Conservation (phyloP, 1,284 basidiomycete genomes). For the Hymenochaete sp. region DNA sequence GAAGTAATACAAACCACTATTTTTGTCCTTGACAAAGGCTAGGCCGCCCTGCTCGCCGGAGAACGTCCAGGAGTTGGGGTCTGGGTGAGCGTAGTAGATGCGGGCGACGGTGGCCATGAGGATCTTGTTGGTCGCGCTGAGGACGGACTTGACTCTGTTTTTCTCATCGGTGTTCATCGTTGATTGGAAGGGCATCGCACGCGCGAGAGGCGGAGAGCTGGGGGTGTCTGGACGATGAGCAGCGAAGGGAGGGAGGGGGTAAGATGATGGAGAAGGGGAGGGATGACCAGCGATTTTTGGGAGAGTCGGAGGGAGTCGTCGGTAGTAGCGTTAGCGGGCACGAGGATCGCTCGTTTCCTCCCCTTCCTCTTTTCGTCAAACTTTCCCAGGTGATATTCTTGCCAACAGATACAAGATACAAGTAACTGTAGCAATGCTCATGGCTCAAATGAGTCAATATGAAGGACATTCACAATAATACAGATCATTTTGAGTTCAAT, state of each 20-base stretch:
- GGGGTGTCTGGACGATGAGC: not conserved
- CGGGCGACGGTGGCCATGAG: slow-evolving; percentile 70
- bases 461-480: too few relatives aligned
- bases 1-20: slow-evolving; percentile 53
- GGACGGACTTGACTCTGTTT: slow-evolving; percentile 59
- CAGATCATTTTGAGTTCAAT: too few relatives aligned
- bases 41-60: slow-evolving; percentile 80
- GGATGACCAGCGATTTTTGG: too few relatives aligned
- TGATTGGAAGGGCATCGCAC: slow-evolving; percentile 59
- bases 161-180: slow-evolving; percentile 70
- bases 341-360: too few relatives aligned
- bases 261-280: too few relatives aligned
- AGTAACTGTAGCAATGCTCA: too few relatives aligned
- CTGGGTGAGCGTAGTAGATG: slow-evolving; percentile 79
- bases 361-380: too few relatives aligned
- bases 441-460: too few relatives aligned
- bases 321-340: too few relatives aligned
- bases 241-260: not conserved
- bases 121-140: slow-evolving; percentile 65
- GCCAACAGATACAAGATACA: too few relatives aligned
- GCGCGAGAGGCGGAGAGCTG: not conserved
- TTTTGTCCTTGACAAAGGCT: slow-evolving; percentile 59
- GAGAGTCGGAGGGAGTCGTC: too few relatives aligned
- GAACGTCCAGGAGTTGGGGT: slow-evolving; percentile 74
- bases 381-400: too few relatives aligned